Percentiles rank a stretch among this genome's conserved stretches.
Conservation (phyloP, 116 monocot genomes). For the Posidonia oceanica region DNA sequence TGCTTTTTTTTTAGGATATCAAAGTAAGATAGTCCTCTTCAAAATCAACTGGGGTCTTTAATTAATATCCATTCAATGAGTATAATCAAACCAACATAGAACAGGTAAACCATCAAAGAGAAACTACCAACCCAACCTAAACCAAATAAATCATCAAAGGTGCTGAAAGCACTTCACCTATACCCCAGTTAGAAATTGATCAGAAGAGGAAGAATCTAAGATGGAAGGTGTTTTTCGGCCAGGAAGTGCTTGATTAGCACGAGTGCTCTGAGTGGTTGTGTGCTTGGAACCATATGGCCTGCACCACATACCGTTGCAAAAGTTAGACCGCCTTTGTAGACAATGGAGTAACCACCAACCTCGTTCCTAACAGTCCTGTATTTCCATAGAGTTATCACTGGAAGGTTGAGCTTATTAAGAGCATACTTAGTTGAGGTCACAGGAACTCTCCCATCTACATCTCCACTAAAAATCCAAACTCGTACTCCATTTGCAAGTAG, state of each 20-base stretch:
- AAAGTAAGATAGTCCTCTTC: too few relatives aligned
- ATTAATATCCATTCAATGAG: too few relatives aligned
- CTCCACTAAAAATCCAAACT: conserved; percentile 9
- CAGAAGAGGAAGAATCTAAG: not conserved
- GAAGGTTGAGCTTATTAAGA: conserved; percentile 17
- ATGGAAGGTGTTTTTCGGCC: conserved; percentile 6
- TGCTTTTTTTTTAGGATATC: too few relatives aligned
- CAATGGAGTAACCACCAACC: conserved; percentile 14
- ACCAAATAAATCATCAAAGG: too few relatives aligned
- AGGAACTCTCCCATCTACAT: conserved; percentile 21
- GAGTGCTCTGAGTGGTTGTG: conserved; percentile 3
- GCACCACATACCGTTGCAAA: conserved; percentile 21
- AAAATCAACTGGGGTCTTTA: too few relatives aligned
- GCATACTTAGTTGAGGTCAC: conserved; percentile 29
- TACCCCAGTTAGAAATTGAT: too few relatives aligned
- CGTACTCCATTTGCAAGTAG: too few relatives aligned
- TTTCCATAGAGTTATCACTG: conserved; percentile 20
- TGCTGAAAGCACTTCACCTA: too few relatives aligned
- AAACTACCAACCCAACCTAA: too few relatives aligned
- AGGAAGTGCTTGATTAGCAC: conserved; percentile 11
- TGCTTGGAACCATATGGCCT: conserved; percentile 17
- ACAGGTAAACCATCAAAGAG: too few relatives aligned
- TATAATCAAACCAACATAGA: too few relatives aligned
- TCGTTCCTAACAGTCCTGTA: conserved; percentile 13
- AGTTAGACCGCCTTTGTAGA: conserved; percentile 16